phyloP scores from a whole-genome alignment of 345 rosid species.

The Eucalyptus albens region DNA sequence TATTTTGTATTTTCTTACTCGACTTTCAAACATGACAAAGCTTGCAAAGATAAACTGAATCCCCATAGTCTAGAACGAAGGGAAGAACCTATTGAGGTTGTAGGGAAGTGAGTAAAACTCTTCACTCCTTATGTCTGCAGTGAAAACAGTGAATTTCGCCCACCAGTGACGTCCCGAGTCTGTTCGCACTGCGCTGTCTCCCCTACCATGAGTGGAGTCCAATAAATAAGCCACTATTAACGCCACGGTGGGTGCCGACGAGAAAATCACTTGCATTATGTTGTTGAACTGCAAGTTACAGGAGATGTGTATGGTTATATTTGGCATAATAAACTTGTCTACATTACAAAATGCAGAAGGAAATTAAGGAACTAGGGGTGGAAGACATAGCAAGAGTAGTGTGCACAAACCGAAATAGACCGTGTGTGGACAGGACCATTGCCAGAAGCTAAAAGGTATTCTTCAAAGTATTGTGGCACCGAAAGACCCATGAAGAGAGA shows the following conservation, averaged over 20 bases:
- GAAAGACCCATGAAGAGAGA: constrained; percentile 86
- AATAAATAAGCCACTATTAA: constrained; percentile 37
- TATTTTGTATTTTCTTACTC: background rate
- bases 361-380: background rate
- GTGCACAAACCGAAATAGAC: constrained; percentile 39
- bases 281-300: constrained; percentile 56
- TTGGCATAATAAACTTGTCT: background rate
- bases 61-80: constrained; percentile 33
- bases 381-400: background rate
- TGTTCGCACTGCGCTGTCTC: constrained; percentile 32
- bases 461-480: constrained; percentile 69
- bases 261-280: constrained; percentile 75
- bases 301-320: background rate
- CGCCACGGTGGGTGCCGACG: constrained; percentile 80
- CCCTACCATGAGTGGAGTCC: constrained; percentile 51
- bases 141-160: constrained; percentile 49
- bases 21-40: background rate
- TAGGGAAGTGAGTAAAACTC: constrained; percentile 70
- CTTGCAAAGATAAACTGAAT: background rate
- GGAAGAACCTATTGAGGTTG: constrained; percentile 78
- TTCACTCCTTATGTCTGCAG: constrained; percentile 47
- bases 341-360: background rate
- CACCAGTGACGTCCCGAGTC: constrained; percentile 96
- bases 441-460: constrained; percentile 40
- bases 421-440: constrained; percentile 59